Evolutionary conservation across 1,284 basidiomycete genomes (phyloP), one percentile per base, ranked within the genome.

Genomic region (Apiotrichum sp.): DNA sequence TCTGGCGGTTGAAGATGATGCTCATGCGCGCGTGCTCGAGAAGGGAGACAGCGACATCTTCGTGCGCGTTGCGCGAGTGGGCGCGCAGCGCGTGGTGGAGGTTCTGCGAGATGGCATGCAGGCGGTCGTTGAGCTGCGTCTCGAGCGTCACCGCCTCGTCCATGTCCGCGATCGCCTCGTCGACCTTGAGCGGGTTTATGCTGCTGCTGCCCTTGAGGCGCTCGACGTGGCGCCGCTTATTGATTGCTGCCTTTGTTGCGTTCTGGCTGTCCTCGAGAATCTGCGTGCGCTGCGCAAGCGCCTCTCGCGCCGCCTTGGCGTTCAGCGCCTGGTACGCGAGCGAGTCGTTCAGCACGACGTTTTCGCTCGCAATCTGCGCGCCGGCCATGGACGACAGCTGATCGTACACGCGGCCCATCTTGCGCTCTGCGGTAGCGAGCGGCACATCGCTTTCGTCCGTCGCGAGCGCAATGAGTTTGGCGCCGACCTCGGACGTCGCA

Each of bases 271-370:
- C 93, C 67, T 97, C 93, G 57, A 96, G 77, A 8, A 95, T 88
- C 14, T 84, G 82, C 0, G 89, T 89, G 7, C 93, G 84, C 78
- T 92, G 89, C 55, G 84, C 81, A 10, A 96, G 76, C 0, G 93
- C 92, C 69, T 96, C 92, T 77, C 80, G 64, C 33, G 91, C 93
- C 10, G 92, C 89, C 46, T 87, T 83, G n/a, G 93, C 90, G 66
- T 96, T 96, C 76, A 92, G 80, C 14, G 90, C 88, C 76, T 96
- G 91, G 73, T 97, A 97, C 1, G 89, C 89, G 52, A 97, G 78
- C 0, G 90, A 87, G 72, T 97, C 93, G 29, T 89, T 90, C 31
- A 97, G 76, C 41, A 95, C 86, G 42, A 97, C 89, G 64, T 89
- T 90, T 80, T 95, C 93, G 64, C 87, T 91, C 58, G 91, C 87